A percentile compares a stretch with the other conserved stretches of the same genome.
phyloP scores from a whole-genome alignment of 805 yeast species.

The Metschnikowia noctiluminum region DNA sequence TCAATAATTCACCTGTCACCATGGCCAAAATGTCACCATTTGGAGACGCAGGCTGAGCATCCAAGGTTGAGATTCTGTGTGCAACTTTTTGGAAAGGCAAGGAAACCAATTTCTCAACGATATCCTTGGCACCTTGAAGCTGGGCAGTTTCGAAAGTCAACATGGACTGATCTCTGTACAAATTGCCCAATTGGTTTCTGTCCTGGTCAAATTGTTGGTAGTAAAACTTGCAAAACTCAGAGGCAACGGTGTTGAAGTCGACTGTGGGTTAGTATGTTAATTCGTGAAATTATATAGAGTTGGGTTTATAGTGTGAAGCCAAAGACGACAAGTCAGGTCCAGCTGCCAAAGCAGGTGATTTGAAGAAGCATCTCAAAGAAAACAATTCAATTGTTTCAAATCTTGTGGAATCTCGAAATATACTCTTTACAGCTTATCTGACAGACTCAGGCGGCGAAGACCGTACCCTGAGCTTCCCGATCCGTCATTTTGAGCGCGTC shows the following conservation, averaged over 20 bases:
- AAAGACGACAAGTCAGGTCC: too few species aligned
- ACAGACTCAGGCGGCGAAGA: too few species aligned
- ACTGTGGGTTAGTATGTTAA: conserved; percentile 23
- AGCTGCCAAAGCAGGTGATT: too few species aligned
- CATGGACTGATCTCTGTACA: conserved; percentile 97
- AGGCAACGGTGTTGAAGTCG: conserved; percentile 45
- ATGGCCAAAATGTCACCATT: conserved; percentile 89
- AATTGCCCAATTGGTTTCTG: conserved; percentile 86
- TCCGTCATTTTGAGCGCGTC: too few species aligned
- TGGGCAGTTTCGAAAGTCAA: conserved; percentile 93
- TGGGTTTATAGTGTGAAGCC: too few species aligned
- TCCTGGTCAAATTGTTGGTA: conserved; percentile 93
- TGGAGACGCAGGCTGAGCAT: conserved; percentile 96
- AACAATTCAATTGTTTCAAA: too few species aligned
- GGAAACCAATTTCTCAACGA: conserved; percentile 85
- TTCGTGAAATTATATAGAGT: too few species aligned
- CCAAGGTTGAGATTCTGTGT: conserved; percentile 91
- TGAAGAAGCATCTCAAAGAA: too few species aligned
- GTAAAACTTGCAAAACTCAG: conserved; percentile 91
- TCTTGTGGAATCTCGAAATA: too few species aligned
- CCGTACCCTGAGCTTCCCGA: too few species aligned
- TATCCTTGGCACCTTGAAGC: conserved; percentile 89
- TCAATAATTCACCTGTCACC: conserved; percentile 93
- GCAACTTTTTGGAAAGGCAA: conserved; percentile 91
- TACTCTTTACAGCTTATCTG: too few species aligned